Base-by-base conservation (phyloP, 257 asterid genomes). In the Gentiana straminea region DNA sequence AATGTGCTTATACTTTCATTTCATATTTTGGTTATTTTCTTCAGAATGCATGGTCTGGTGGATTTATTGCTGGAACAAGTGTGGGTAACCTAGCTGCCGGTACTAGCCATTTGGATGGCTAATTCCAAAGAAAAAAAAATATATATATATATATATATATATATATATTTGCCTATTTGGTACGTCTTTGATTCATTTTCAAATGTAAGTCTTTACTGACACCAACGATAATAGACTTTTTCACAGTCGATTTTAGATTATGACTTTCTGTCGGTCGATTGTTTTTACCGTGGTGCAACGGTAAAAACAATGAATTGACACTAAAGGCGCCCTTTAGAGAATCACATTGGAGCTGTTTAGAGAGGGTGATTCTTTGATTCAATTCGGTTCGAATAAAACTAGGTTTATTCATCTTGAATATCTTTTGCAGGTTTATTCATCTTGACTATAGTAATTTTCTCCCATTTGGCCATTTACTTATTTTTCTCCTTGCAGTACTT, bases 31-130 rank as follows among this genome's bases (percentile, higher is more conserved):
- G 46, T 55, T 15, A 8, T 69, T 60, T 69, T 62, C 68, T 60
- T 65, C 84, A 89, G 97, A 89, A 84, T 70, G 97, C 97, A 61
- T 89, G 95, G 97, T 79, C 93, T 0, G 94, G 97, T 61, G 97
- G 97, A 45, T 83, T 81, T 60, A 84, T 86, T 70, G 97, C 97
- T 24, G 95, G 97, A 63, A 84, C 95, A 52, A 81, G 76, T 41
- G 79, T 89, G 3, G 95, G 95, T 51, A 64, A 75, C 55, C 55
- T 70, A 2, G 68, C 67, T 41, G 58, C 70, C 81, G 70, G 77
- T 83, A 55, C 49, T 57, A 35, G 62, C 68, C 36, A 45, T 53
- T 49, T 39, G 32, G 55, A 63, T 47, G 57, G 45, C 55, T 47
- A 49, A 24, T 24, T 24, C 24, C 24, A 24, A 24, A 24, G 24